Percentiles rank a stretch among this genome's conserved stretches.
phyloP scores from a whole-genome alignment of 2,329 filamentous ascomycete species.

The Venturia nashicola region DNA sequence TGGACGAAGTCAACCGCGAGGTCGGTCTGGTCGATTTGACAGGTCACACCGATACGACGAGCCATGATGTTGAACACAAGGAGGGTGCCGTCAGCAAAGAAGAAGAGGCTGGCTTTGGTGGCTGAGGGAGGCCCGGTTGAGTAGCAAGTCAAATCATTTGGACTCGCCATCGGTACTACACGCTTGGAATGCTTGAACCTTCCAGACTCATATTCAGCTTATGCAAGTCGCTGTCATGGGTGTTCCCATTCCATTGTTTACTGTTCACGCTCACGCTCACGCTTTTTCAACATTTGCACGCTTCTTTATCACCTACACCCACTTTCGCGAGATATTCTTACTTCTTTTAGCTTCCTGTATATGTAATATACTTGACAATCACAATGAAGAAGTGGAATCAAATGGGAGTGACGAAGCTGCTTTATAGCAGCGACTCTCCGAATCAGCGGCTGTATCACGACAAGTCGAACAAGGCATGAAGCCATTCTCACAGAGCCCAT shows the following conservation, averaged over 20 bases:
- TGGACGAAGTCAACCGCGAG: constrained; percentile 60
- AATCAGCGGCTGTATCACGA: background rate
- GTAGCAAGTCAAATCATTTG: background rate
- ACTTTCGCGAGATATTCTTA: background rate
- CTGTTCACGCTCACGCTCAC: background rate
- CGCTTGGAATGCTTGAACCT: background rate
- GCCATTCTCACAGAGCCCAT: too few species aligned
- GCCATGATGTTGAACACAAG: background rate
- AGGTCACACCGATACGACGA: background rate
- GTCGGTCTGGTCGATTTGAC: background rate
- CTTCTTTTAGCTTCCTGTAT: background rate
- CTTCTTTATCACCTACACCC: background rate
- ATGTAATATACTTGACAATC: background rate
- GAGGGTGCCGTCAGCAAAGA: background rate
- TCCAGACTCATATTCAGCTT: background rate
- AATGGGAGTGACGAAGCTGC: background rate
- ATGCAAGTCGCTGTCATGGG: background rate
- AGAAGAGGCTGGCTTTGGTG: background rate
- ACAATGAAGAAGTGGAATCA: background rate
- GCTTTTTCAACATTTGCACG: background rate
- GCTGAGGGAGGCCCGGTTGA: background rate
- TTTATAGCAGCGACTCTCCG: background rate
- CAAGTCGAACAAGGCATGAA: background rate
- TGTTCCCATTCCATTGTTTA: background rate
- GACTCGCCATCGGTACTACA: background rate